Conservation (phyloP, 2,329 filamentous ascomycete species). For the Colletotrichum sp. region DNA sequence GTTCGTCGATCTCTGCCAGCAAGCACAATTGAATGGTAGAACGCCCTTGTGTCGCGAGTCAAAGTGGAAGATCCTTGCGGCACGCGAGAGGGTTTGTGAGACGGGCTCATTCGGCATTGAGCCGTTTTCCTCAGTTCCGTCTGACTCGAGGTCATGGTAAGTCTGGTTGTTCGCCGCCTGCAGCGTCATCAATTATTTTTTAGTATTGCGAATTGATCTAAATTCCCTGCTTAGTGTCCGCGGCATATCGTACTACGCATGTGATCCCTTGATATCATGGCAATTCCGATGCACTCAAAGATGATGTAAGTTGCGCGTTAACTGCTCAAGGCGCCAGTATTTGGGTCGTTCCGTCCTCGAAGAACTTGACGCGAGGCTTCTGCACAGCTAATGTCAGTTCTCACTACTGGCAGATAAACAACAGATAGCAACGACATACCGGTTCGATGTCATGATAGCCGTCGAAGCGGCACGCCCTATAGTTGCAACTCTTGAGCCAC, state of each 20-base stretch:
- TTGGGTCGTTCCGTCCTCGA: background rate
- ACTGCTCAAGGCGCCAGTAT: background rate
- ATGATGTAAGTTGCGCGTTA: background rate
- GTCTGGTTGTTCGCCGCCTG: background rate
- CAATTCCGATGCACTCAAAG: background rate
- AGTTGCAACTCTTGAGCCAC: conserved; percentile 15
- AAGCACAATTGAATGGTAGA: background rate
- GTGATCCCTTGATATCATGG: background rate
- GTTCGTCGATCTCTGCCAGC: background rate
- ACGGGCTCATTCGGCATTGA: background rate
- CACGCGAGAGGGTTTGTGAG: background rate
- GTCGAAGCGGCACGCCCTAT: conserved; percentile 17
- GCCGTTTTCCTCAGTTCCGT: background rate
- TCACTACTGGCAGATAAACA: background rate
- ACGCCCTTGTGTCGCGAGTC: background rate
- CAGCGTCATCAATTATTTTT: background rate
- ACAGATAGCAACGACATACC: conserved; percentile 5
- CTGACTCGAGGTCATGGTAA: background rate
- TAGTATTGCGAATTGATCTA: background rate
- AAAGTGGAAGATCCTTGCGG: background rate
- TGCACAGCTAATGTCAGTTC: background rate
- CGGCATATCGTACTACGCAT: background rate
- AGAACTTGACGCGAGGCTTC: background rate
- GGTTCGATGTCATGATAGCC: conserved; percentile 21
- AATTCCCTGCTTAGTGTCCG: background rate